A percentile compares a stretch with the other conserved stretches of the same genome.
Evolutionary conservation across 2,329 filamentous ascomycete species (phyloP).

Genomic region (Aspergillus calidoustus): DNA sequence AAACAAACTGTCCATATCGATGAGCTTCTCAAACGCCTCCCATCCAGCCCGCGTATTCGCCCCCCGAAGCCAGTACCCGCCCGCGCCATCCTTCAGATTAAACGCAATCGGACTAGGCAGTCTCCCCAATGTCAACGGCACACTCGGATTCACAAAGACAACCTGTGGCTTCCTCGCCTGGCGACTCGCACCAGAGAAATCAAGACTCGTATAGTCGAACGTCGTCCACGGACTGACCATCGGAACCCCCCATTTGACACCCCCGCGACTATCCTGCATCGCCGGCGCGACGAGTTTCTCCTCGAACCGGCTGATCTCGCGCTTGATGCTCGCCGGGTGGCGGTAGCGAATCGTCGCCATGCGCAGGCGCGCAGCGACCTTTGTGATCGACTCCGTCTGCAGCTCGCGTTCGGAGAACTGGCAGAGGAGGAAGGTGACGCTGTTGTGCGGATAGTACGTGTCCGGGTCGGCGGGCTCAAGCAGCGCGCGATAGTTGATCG

Average conservation of each 20-base stretch:
- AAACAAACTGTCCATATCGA: background rate
- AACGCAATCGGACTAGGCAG: background rate
- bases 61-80: background rate
- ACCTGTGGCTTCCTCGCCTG: background rate
- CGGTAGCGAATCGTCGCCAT: background rate
- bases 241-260: background rate
- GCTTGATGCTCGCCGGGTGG: background rate
- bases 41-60: background rate
- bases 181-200: background rate
- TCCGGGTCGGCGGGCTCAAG: background rate
- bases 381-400: background rate
- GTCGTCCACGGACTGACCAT: conserved; percentile 3
- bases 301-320: background rate
- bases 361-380: background rate
- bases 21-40: background rate
- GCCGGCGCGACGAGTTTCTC: background rate
- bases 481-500: conserved; percentile 3
- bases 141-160: background rate
- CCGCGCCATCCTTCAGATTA: background rate
- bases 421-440: background rate
- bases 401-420: background rate
- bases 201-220: background rate
- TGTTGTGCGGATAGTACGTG: conserved; percentile 7
- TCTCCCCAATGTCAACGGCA: background rate
- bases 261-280: background rate